Evolutionary conservation across 2,329 filamentous ascomycete species (phyloP).

Genomic region (Chrysoporthe cubensis): DNA sequence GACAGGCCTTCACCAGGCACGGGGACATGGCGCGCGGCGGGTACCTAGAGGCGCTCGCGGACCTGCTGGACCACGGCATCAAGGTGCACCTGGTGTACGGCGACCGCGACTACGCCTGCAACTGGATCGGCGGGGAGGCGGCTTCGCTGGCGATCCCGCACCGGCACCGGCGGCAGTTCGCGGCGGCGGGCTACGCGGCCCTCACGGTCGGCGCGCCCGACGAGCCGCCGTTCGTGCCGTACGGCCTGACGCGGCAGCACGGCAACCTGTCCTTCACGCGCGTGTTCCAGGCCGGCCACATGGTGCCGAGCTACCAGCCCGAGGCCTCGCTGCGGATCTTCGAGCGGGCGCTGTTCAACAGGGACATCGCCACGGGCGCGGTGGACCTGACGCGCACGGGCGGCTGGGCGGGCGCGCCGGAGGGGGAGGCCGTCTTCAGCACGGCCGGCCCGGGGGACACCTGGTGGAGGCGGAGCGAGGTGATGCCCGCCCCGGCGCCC

Average conservation of each 20-base stretch:
- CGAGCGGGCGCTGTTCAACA: slow-evolving; percentile 51
- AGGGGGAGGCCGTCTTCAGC: slow-evolving; percentile 14
- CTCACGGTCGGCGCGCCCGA: slow-evolving; percentile 59
- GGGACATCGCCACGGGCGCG: slow-evolving; percentile 52
- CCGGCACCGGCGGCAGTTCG: slow-evolving; percentile 65
- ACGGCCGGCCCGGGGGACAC: slow-evolving; percentile 23
- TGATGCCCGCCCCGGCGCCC: slow-evolving; percentile 9
- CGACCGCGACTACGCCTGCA: slow-evolving; percentile 59
- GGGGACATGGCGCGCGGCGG: slow-evolving; percentile 38
- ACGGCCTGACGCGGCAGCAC: slow-evolving; percentile 67
- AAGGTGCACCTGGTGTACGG: slow-evolving; percentile 60
- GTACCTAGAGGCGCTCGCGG: slow-evolving; percentile 47
- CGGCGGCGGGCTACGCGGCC: slow-evolving; percentile 64
- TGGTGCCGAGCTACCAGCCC: slow-evolving; percentile 54
- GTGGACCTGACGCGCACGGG: slow-evolving; percentile 31
- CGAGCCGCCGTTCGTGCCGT: slow-evolving; percentile 39
- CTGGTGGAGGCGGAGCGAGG: slow-evolving; percentile 26
- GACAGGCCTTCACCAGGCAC: slow-evolving; percentile 43
- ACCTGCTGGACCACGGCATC: slow-evolving; percentile 58
- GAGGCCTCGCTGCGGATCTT: slow-evolving; percentile 51
- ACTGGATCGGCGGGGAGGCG: slow-evolving; percentile 53
- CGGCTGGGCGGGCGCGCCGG: slow-evolving; percentile 12
- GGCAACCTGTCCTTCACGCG: slow-evolving; percentile 65
- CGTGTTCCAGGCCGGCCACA: slow-evolving; percentile 59
- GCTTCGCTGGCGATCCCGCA: slow-evolving; percentile 56